Percentiles rank a stretch among this genome's conserved stretches.
These are phyloP conservation scores for Fusarium sp. DNA, from an alignment of 2,329 filamentous ascomycete species.

Conservation along the genomic window DNA sequence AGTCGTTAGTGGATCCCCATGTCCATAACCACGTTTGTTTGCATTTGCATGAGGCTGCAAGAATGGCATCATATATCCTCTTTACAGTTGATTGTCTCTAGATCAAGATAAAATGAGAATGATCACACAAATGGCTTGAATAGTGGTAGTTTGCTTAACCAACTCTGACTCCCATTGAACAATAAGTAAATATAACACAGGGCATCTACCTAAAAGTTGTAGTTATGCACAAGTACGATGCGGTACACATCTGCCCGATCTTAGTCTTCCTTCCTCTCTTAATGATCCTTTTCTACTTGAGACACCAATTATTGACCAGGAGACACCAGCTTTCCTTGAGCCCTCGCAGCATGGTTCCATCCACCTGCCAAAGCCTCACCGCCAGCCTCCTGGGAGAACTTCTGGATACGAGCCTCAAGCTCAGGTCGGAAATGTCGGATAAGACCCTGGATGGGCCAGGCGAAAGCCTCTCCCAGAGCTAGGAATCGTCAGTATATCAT, in stretches of 20 bases:
- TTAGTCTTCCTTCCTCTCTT: slow-evolving; percentile 33
- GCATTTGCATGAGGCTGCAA: background rate
- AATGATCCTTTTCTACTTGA: slow-evolving; percentile 32
- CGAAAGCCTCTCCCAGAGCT: slow-evolving; percentile 96
- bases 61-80: slow-evolving; percentile 5
- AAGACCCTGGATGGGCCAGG: slow-evolving; percentile 97
- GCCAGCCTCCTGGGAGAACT: slow-evolving; percentile 80
- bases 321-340: slow-evolving; percentile 86
- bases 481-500: slow-evolving; percentile 50
- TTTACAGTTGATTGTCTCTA: background rate
- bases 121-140: background rate
- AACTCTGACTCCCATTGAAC: slow-evolving; percentile 43
- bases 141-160: background rate
- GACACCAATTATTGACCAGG: slow-evolving; percentile 82
- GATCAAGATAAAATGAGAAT: background rate
- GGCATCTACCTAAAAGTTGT: slow-evolving; percentile 48
- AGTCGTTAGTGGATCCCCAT: slow-evolving; percentile 24
- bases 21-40: slow-evolving; percentile 8
- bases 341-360: slow-evolving; percentile 81
- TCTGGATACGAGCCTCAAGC: slow-evolving; percentile 90
- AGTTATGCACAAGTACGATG: slow-evolving; percentile 48
- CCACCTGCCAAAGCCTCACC: slow-evolving; percentile 87
- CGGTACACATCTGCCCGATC: slow-evolving; percentile 45
- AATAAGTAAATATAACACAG: slow-evolving; percentile 51
- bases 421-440: slow-evolving; percentile 99